Conservation (phyloP, 163 green algal genomes). For the Volvox carteri region DNA sequence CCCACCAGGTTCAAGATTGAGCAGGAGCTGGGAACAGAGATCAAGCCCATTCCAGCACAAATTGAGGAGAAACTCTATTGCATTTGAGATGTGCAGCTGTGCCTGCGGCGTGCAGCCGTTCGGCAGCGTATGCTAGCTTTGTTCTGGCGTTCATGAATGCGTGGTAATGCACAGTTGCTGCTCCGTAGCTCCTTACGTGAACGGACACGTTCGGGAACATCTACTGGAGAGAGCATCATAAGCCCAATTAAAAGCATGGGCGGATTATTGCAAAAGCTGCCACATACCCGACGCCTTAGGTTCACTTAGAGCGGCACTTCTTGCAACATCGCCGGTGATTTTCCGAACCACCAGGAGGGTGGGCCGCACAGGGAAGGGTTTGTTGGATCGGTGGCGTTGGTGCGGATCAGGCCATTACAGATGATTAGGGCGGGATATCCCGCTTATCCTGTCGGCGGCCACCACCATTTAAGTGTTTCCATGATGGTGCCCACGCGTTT, state of each 20-base stretch:
- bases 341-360: neutral
- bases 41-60: constrained; percentile 97
- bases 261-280: neutral
- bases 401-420: neutral
- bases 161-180: neutral
- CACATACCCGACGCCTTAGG: neutral
- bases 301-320: neutral
- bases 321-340: neutral
- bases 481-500: neutral
- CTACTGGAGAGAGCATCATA: neutral
- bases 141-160: neutral
- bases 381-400: neutral
- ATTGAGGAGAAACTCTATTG: constrained; percentile 99
- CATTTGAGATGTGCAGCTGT: constrained; percentile 54
- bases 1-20: constrained; percentile 94
- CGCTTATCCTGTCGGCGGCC: neutral
- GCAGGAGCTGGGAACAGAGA: constrained; percentile 99
- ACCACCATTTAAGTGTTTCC: neutral
- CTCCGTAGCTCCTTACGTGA: neutral
- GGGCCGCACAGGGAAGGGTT: neutral
- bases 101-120: constrained; percentile 4
- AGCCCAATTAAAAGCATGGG: neutral
- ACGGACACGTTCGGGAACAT: neutral
- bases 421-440: neutral
- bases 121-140: neutral